Evolutionary conservation across 2,329 filamentous ascomycete genomes (phyloP).

Genomic region (Coccinonectria pachysandricola): DNA sequence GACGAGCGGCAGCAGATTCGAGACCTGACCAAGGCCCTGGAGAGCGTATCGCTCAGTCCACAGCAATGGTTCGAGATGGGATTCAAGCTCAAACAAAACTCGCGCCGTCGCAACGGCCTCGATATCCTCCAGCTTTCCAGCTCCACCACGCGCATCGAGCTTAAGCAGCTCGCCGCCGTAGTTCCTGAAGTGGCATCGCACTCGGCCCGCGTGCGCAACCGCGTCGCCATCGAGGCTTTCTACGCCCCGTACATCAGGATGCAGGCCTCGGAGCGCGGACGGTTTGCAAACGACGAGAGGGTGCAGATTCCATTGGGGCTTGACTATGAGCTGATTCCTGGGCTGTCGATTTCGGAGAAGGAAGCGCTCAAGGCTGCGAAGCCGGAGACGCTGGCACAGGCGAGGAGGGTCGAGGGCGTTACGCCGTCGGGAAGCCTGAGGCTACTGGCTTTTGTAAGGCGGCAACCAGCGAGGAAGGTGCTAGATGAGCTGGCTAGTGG

Average conservation of each 20-base stretch:
- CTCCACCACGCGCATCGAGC: constrained; percentile 30
- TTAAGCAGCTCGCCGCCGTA: constrained; percentile 45
- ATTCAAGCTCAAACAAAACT: constrained; percentile 58
- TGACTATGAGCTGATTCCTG: constrained; percentile 63
- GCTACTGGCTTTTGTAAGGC: constrained; percentile 52
- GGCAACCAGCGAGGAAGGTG: constrained; percentile 6
- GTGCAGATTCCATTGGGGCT: constrained; percentile 62
- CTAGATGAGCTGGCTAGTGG: neutral
- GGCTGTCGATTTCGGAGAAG: constrained; percentile 72
- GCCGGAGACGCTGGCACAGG: constrained; percentile 83
- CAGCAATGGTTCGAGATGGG: constrained; percentile 60
- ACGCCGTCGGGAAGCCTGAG: constrained; percentile 50
- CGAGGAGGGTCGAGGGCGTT: constrained; percentile 73
- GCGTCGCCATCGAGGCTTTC: constrained; percentile 70
- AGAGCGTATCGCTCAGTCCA: constrained; percentile 45
- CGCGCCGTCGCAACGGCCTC: constrained; percentile 58
- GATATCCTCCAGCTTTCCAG: constrained; percentile 66
- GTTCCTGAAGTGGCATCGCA: constrained; percentile 49
- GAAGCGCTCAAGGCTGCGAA: constrained; percentile 56
- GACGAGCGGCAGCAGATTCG: constrained; percentile 58
- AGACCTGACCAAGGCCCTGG: constrained; percentile 52
- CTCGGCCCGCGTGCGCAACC: constrained; percentile 47
- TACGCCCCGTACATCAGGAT: constrained; percentile 80
- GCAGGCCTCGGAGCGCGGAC: constrained; percentile 55
- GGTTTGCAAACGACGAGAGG: constrained; percentile 66